Percentiles rank a stretch among this genome's conserved stretches.
Evolutionary conservation across 495 filamentous ascomycete species (phyloP).

Genomic region (Hypoxylon intermedium): DNA sequence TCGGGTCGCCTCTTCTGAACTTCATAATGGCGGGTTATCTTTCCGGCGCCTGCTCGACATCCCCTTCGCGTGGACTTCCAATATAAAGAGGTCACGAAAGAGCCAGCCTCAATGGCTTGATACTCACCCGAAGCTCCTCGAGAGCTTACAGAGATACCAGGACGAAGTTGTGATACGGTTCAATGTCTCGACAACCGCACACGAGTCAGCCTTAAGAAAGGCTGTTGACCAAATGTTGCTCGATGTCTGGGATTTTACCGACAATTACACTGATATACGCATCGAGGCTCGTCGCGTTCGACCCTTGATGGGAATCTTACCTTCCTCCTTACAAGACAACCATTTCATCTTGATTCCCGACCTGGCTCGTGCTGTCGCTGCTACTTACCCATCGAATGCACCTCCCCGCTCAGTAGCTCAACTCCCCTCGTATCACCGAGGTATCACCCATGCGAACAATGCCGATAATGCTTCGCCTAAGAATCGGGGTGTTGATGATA

Average conservation of each 20-base stretch:
- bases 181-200: conserved; percentile 71
- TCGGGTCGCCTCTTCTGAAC: not conserved
- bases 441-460: conserved; percentile 27
- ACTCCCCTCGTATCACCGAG: conserved; percentile 33
- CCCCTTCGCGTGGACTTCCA: conserved; percentile 23
- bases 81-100: conserved; percentile 18
- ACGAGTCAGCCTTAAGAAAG: conserved; percentile 74
- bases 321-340: conserved; percentile 72
- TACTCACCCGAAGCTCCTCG: conserved; percentile 44
- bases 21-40: conserved; percentile 20
- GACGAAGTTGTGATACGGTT: conserved; percentile 88
- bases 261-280: conserved; percentile 86
- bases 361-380: conserved; percentile 75
- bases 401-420: conserved; percentile 26
- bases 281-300: conserved; percentile 78
- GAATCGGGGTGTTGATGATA: conserved; percentile 57
- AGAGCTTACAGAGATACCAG: conserved; percentile 62
- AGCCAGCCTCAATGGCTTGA: conserved; percentile 34
- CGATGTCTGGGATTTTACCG: conserved; percentile 88
- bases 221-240: conserved; percentile 79
- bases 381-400: conserved; percentile 70
- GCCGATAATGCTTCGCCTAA: conserved; percentile 16
- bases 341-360: conserved; percentile 82
- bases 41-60: conserved; percentile 36
- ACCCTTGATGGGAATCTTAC: conserved; percentile 83